Conservation (phyloP, 2,329 filamentous ascomycete genomes). For the Trichothecium roseum region DNA sequence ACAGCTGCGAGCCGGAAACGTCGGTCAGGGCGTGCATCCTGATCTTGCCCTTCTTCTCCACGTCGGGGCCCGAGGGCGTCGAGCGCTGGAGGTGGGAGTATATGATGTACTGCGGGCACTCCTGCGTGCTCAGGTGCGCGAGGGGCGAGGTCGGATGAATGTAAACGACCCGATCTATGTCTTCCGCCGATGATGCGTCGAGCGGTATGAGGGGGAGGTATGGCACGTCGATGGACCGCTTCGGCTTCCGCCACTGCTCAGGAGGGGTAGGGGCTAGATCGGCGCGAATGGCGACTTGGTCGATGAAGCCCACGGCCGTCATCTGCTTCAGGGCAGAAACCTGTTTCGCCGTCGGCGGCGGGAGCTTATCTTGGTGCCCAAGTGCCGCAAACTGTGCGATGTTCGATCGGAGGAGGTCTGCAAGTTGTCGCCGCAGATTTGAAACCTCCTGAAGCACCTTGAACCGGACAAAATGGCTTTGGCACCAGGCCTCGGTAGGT, state of each 20-base stretch:
- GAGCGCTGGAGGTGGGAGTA: conserved; percentile 77
- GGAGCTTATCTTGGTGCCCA: conserved; percentile 44
- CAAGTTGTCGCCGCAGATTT: conserved; percentile 75
- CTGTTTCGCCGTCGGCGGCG: conserved; percentile 54
- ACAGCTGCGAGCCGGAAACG: conserved; percentile 64
- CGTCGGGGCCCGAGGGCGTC: conserved; percentile 36
- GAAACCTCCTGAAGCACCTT: conserved; percentile 82
- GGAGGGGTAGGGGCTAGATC: conserved; percentile 71
- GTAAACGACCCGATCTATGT: conserved; percentile 61
- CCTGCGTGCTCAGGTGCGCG: conserved; percentile 54
- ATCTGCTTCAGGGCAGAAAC: conserved; percentile 81
- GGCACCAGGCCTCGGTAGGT: conserved; percentile 63
- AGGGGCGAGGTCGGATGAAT: conserved; percentile 81
- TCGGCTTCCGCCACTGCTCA: conserved; percentile 57
- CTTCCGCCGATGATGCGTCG: conserved; percentile 27
- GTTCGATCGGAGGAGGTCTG: conserved; percentile 66
- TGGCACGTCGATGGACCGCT: conserved; percentile 82
- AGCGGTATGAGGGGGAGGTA: conserved; percentile 78
- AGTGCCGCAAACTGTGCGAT: conserved; percentile 54
- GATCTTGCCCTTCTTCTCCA: conserved; percentile 56
- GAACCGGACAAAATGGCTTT: conserved; percentile 71
- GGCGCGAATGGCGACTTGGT: conserved; percentile 85
- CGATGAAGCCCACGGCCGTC: conserved; percentile 83
- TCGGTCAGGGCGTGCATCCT: conserved; percentile 84
- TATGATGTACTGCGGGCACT: conserved; percentile 79